Conservation (phyloP, 2,329 filamentous ascomycete species). For the Aspergillus niger region DNA sequence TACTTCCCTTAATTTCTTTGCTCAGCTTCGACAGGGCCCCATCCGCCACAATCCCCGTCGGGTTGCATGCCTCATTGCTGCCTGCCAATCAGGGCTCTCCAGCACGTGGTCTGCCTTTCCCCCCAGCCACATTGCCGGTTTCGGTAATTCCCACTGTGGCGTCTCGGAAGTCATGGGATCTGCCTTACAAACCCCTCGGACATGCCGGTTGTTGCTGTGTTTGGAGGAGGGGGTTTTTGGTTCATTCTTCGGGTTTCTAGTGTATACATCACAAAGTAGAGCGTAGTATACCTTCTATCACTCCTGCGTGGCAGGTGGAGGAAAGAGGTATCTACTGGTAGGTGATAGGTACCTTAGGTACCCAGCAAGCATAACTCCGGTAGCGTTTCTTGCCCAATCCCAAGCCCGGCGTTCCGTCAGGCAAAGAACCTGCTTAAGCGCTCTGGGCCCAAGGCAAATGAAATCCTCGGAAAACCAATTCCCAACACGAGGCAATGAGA, state of each 20-base stretch:
- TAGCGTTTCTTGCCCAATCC: constrained; percentile 8
- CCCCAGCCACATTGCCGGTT: constrained; percentile 16
- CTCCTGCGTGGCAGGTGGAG: neutral
- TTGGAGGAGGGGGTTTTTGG: neutral
- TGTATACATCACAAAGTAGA: no score
- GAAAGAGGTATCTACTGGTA: neutral
- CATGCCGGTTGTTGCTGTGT: neutral
- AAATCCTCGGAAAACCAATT: neutral
- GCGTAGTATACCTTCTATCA: no score
- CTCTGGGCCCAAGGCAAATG: neutral
- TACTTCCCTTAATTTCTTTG: no score
- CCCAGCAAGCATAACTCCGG: neutral
- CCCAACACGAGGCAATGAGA: neutral
- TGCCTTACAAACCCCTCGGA: neutral
- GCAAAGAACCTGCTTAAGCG: constrained; percentile 6
- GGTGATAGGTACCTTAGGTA: constrained; percentile 6
- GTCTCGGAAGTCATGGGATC: neutral
- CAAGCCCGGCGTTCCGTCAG: neutral
- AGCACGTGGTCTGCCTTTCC: constrained; percentile 10
- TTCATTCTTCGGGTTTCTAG: neutral
- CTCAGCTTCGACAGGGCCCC: no score
- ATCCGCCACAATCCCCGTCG: constrained; percentile 3
- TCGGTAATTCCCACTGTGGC: neutral
- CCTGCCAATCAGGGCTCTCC: constrained; percentile 10
- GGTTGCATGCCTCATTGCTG: constrained; percentile 12